Conservation (phyloP, 164 flowering plant species). For the Magnolia kwangsiensis region DNA sequence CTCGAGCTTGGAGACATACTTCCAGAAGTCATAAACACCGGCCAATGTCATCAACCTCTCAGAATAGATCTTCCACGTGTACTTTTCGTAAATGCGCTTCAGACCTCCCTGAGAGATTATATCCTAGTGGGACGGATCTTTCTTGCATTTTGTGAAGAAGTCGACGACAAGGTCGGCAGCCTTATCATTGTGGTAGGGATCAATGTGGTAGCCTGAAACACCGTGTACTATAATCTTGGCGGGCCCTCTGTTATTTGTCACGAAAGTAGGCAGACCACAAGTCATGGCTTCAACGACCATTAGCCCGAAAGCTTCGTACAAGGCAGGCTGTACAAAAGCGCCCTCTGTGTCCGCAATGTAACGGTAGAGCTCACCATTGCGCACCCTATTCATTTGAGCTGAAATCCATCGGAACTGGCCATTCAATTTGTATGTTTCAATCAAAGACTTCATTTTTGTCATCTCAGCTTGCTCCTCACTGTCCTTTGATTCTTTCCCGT, state of each 20-base stretch:
- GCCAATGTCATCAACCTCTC: slow-evolving; percentile 81
- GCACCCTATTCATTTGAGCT: slow-evolving; percentile 92
- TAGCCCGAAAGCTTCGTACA: slow-evolving; percentile 93
- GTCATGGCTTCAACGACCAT: slow-evolving; percentile 98
- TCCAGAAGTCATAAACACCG: slow-evolving; percentile 97
- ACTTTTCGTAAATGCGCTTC: slow-evolving; percentile 83
- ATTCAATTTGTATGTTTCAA: slow-evolving; percentile 74
- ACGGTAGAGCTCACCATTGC: slow-evolving; percentile 96
- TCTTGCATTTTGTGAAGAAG: slow-evolving; percentile 76
- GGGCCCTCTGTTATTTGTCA: slow-evolving; percentile 87
- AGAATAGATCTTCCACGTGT: slow-evolving; percentile 93
- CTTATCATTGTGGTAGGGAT: slow-evolving; percentile 89
- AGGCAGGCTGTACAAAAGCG: slow-evolving; percentile 90
- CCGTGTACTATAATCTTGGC: slow-evolving; percentile 93
- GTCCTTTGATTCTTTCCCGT: slow-evolving; percentile 90
- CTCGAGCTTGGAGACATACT: slow-evolving; percentile 82
- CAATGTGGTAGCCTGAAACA: slow-evolving; percentile 95
- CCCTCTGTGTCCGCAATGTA: slow-evolving; percentile 86
- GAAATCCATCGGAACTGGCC: slow-evolving; percentile 98
- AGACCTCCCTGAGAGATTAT: slow-evolving; percentile 68
- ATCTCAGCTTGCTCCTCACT: slow-evolving; percentile 81
- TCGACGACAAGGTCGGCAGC: slow-evolving; percentile 70
- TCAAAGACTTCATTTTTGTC: slow-evolving; percentile 77
- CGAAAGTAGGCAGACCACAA: slow-evolving; percentile 93
- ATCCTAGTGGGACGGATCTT: slow-evolving; percentile 82